A percentile compares a stretch with the other conserved stretches of the same genome.
Evolutionary conservation across 1,284 basidiomycete genomes (phyloP).

Genomic region (Trichosporon asahii): DNA sequence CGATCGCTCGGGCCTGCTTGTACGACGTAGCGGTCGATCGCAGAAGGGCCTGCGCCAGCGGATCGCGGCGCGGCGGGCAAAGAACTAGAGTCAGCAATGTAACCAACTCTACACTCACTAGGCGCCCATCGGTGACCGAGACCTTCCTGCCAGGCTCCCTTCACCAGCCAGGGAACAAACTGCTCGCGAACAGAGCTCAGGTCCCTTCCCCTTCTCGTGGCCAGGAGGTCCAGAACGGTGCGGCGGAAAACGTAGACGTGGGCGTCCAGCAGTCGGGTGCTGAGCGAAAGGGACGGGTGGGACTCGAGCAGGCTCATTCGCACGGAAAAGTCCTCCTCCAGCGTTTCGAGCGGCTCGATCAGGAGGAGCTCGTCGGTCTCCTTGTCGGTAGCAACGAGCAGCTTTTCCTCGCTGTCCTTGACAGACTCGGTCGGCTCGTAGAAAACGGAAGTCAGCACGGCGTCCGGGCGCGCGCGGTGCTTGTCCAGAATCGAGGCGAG

Average conservation of each 20-base stretch:
- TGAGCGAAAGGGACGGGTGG: slow-evolving; percentile 70
- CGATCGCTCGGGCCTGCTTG: slow-evolving; percentile 23
- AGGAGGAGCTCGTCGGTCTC: slow-evolving; percentile 65
- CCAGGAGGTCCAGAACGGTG: slow-evolving; percentile 68
- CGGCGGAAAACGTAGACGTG: slow-evolving; percentile 84
- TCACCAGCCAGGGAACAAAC: slow-evolving; percentile 84
- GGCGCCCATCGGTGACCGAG: slow-evolving; percentile 41
- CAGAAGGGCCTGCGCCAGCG: slow-evolving; percentile 47
- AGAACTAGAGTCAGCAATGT: slow-evolving; percentile 36
- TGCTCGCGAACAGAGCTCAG: slow-evolving; percentile 79
- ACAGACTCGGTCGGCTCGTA: slow-evolving; percentile 59
- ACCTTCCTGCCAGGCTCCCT: slow-evolving; percentile 63
- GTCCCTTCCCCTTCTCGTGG: slow-evolving; percentile 59
- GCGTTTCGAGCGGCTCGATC: slow-evolving; percentile 62
- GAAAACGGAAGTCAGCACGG: slow-evolving; percentile 75
- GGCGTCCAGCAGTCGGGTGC: slow-evolving; percentile 71
- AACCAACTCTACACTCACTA: slow-evolving; percentile 34
- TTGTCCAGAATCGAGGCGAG: slow-evolving; percentile 71
- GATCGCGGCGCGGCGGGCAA: slow-evolving; percentile 42
- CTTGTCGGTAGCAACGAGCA: slow-evolving; percentile 46
- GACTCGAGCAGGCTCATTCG: slow-evolving; percentile 64
- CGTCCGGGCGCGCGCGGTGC: slow-evolving; percentile 69
- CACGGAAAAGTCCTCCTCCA: slow-evolving; percentile 67
- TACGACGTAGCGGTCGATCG: slow-evolving; percentile 42
- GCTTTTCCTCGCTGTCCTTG: slow-evolving; percentile 50